Evolutionary conservation across 2,329 filamentous ascomycete genomes (phyloP).

Genomic region (Talaromyces rugulosus): DNA sequence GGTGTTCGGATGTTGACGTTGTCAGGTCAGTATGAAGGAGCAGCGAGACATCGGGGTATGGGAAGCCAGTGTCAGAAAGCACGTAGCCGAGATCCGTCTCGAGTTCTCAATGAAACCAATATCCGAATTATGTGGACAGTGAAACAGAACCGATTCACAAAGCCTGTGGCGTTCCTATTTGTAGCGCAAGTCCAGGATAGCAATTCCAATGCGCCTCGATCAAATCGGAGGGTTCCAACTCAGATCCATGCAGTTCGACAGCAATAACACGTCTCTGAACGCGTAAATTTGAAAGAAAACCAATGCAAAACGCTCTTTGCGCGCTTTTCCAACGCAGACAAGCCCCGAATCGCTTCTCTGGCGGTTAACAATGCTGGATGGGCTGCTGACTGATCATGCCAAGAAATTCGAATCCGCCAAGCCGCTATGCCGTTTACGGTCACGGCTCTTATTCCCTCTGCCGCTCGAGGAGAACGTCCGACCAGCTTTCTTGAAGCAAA

Average conservation of each 20-base stretch:
- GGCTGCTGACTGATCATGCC: conserved; percentile 11
- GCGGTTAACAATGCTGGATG: conserved; percentile 4
- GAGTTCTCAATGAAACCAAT: neutral
- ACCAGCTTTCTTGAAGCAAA: neutral
- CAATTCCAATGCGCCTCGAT: conserved; percentile 3
- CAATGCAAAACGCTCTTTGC: conserved; percentile 4
- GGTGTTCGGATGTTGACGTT: conserved; percentile 20
- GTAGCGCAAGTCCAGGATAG: conserved; percentile 3
- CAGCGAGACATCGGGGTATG: conserved; percentile 22
- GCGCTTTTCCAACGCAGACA: conserved; percentile 3
- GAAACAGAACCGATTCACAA: conserved; percentile 6
- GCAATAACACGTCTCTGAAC: conserved; percentile 11
- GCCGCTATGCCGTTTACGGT: conserved; percentile 9
- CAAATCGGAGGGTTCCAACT: neutral
- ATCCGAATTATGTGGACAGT: neutral
- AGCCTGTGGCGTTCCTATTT: conserved; percentile 9
- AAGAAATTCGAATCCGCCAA: conserved; percentile 1
- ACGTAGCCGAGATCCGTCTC: neutral
- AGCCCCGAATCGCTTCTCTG: conserved; percentile 11
- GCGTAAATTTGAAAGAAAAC: conserved; percentile 9
- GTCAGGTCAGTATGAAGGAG: conserved; percentile 22
- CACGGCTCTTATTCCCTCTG: neutral
- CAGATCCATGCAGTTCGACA: neutral
- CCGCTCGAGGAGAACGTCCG: neutral
- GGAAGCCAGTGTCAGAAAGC: neutral